Evolutionary conservation across 2,329 filamentous ascomycete genomes (phyloP), one percentile per base, ranked within the genome.

Genomic region (Fusarium domesticum): DNA sequence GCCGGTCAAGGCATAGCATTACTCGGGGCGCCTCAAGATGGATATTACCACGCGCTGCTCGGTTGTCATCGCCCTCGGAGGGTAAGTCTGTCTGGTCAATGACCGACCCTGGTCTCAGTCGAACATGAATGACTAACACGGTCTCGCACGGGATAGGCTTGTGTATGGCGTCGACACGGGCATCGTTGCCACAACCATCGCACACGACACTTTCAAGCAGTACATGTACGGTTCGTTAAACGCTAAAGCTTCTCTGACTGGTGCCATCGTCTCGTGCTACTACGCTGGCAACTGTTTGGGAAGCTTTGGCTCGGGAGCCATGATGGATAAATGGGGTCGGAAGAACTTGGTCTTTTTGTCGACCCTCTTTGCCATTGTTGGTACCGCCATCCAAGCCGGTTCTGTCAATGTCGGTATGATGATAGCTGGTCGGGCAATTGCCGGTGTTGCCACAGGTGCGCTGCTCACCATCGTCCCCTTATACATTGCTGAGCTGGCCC

Each of bases 401-500:
- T 68, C 70, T 0, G 55, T 63, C 18, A 57, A 63, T 35, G 56
- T 71, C n/a, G 59, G 66, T 1, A 70, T 70, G 61, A 57, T 72
- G 6, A 69, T 70, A 32, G 54, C 46, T 54, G 68, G 68, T 3
- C 62, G 70, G 20, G 64, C 68, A 12, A 57, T 72, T 37, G 69
- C 68, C n/a, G 70, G 70, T 1, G 43, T 72, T 8, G 65, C 65
- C 4, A 57, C 70, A 16, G 70, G 69, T 48, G 59, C 52, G 51
- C 40, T 56, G 2, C 53, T 59, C 5, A 57, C 60, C 41, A 45
- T 60, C 11, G 54, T 68, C 42, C 42, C 38, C 18, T 20, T 48
- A n/a, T 64, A 65, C 46, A 73, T 68, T 56, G 65, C 67, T 23
- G 70, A 73, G 49, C 62, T 72, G 5, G 66, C 70, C 0, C 68